These are phyloP conservation scores for Sonneratia caseolaris DNA, from an alignment of 345 rosid species.

Conservation along the genomic window DNA sequence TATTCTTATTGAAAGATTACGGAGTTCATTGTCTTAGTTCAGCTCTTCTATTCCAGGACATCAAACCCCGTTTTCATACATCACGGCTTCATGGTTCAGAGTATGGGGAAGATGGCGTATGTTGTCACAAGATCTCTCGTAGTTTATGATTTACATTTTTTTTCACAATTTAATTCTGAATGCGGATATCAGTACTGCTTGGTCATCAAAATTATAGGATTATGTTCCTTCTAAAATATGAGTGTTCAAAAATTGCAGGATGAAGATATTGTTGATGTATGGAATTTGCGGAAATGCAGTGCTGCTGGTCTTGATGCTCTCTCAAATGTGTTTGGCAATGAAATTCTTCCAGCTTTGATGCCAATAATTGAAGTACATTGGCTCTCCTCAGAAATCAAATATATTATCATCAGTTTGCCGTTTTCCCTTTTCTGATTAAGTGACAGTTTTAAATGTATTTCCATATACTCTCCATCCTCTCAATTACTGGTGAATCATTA, in stretches of 20 bases:
- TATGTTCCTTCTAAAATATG: background rate
- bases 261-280: constrained; percentile 70
- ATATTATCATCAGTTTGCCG: background rate
- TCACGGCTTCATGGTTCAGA: constrained; percentile 87
- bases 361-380: constrained; percentile 66
- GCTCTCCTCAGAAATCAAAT: background rate
- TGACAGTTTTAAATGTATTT: background rate
- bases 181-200: background rate
- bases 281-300: constrained; percentile 98
- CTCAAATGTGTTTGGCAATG: constrained; percentile 91
- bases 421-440: background rate
- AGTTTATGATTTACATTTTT: background rate
- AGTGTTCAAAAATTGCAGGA: constrained; percentile 27
- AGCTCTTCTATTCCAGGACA: constrained; percentile 45
- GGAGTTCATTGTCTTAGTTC: background rate
- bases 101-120: constrained; percentile 68
- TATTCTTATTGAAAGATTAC: background rate
- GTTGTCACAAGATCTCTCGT: background rate
- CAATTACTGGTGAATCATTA: background rate
- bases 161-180: background rate
- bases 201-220: background rate
- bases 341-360: constrained; percentile 86
- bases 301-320: constrained; percentile 92
- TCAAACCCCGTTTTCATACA: constrained; percentile 93
- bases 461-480: background rate